Conservation (phyloP, 2,329 filamentous ascomycete species). For the Fusarium nodosum region DNA sequence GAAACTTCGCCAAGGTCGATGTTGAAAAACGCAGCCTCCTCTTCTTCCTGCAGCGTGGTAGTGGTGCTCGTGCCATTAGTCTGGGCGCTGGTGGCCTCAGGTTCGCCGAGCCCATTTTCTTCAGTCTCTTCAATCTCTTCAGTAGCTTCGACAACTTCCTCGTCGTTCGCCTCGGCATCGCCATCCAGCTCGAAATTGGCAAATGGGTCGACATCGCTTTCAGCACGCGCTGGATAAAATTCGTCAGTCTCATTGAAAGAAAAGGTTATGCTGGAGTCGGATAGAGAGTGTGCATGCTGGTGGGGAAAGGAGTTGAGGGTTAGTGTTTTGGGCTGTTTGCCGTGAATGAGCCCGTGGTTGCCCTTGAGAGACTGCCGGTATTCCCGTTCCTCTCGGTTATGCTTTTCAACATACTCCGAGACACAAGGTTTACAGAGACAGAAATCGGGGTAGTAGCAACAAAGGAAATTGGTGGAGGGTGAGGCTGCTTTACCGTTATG, state of each 20-base stretch:
- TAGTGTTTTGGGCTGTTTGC: background rate
- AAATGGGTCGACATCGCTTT: conserved; percentile 48
- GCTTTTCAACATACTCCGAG: conserved; percentile 32
- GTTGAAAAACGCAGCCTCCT: conserved; percentile 46
- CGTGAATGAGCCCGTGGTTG: background rate
- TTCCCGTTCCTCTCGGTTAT: conserved; percentile 35
- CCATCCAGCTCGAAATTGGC: conserved; percentile 47
- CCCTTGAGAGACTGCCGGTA: conserved; percentile 28
- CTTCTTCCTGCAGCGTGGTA: conserved; percentile 53
- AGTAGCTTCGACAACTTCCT: conserved; percentile 35
- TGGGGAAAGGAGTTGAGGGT: background rate
- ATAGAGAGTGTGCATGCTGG: conserved; percentile 26
- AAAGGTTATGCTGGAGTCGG: conserved; percentile 40
- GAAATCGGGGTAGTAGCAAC: conserved; percentile 41
- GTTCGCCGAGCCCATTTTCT: conserved; percentile 34
- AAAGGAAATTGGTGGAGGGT: conserved; percentile 17
- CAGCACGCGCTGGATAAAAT: conserved; percentile 41
- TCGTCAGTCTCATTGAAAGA: conserved; percentile 48
- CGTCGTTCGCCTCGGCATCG: conserved; percentile 34
- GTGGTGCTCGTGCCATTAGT: conserved; percentile 51
- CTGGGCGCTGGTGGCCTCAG: conserved; percentile 25
- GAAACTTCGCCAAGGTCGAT: conserved; percentile 45
- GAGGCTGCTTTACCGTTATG: conserved; percentile 47
- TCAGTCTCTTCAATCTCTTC: conserved; percentile 30
- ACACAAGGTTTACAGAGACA: conserved; percentile 40